Conservation (phyloP, 805 yeast species). For the Pichia thaimueangensis region DNA sequence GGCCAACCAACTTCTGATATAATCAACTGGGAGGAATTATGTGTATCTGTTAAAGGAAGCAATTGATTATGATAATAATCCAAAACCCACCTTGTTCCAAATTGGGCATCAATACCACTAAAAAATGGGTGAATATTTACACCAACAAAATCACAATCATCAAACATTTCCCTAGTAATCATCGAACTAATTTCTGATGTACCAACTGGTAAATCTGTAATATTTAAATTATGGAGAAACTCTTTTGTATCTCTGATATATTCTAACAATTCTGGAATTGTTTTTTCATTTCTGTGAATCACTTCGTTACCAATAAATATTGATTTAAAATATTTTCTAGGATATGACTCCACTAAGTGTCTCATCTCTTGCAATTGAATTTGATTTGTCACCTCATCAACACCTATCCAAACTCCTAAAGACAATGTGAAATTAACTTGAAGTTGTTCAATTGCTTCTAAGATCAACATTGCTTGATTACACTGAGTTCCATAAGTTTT, state of each 20-base stretch:
- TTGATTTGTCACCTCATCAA: slow-evolving; percentile 37
- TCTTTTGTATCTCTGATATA: slow-evolving; percentile 38
- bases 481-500: slow-evolving; percentile 60
- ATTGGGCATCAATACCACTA: slow-evolving; percentile 44
- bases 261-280: slow-evolving; percentile 31
- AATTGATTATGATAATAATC: slow-evolving; percentile 41
- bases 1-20: slow-evolving; percentile 75
- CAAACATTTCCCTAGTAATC: slow-evolving; percentile 34
- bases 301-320: slow-evolving; percentile 61
- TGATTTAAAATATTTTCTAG: slow-evolving; percentile 41
- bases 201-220: slow-evolving; percentile 47
- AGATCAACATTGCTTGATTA: slow-evolving; percentile 43
- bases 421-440: slow-evolving; percentile 50
- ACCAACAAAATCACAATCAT: slow-evolving; percentile 50
- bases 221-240: slow-evolving; percentile 30
- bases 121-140: slow-evolving; percentile 66
- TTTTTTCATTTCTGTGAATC: slow-evolving; percentile 44
- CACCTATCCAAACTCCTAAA: slow-evolving; percentile 59
- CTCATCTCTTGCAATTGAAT: slow-evolving; percentile 43
- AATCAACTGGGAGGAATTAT: slow-evolving; percentile 29
- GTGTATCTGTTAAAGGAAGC: slow-evolving; percentile 30
- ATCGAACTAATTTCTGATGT: slow-evolving; percentile 54
- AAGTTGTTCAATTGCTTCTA: slow-evolving; percentile 46
- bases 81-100: slow-evolving; percentile 48
- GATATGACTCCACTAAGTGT: slow-evolving; percentile 35